Base-by-base conservation (phyloP, 1,139 yeast genomes). In the Pichia sp. region DNA sequence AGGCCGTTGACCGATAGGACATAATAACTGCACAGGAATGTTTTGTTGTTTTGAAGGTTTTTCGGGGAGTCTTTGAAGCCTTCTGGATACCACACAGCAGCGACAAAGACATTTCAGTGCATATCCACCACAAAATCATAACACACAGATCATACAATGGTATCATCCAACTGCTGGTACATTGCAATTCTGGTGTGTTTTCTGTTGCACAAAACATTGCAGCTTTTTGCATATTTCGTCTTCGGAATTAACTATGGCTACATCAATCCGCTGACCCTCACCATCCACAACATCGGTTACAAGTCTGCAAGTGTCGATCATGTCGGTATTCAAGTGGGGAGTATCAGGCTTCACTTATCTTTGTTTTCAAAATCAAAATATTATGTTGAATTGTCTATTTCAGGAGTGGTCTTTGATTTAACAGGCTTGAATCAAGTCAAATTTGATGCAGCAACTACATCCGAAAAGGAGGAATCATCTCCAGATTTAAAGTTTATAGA, bases 191-290 rank as follows among this genome's bases (percentile, higher is more conserved):
- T 42, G 17, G 12, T 30, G 7, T 10, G 24, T 15, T 37, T 20
- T 20, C 11, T 35, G 12, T 18, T 35, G 4, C 46, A 45, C 30
- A 15, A n/a, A 4, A 11, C 34, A 18, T 8, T 47, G 12, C 34
- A 51, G 37, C 21, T 35, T 3, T 4, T 48, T 5, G 7, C 48
- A 12, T 40, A 38, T 18, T 12, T 46, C 4, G 5, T 41, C 21
- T 47, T 44, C 18, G 54, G 52, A 7, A 6, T 50, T 4, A 17
- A 30, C 7, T 43, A 35, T 22, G 6, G 31, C 1, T 47, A 47
- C 18, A 31, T 53, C 3, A 53, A 53, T 21, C 52, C 51, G 3
- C 38, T 53, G 3, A 36, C 34, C 18, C 27, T 53, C 2, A 39
- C 51, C 2, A 18, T 53, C 4, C 36, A 42, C 37, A 20, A 31